Evolutionary conservation across 306 rosid species (phyloP), one percentile per base, ranked within the genome.

Genomic region (Rosa persica): DNA sequence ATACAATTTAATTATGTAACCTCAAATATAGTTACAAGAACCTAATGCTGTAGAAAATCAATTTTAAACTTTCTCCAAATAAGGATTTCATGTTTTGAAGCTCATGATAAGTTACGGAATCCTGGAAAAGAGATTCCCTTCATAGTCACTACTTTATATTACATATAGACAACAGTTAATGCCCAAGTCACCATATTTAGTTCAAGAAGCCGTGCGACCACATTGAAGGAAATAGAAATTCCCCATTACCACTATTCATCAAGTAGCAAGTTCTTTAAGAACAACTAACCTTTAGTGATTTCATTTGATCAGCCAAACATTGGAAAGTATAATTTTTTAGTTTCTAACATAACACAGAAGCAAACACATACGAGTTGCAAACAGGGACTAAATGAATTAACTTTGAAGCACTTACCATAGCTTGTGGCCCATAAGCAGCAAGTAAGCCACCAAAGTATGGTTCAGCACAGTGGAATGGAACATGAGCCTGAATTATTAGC

Each of bases 401-500:
- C 27, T 62, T 38, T 46, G 44, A 65, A 84, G 68, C 42, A 80
- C 82, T 67, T 54, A 90, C 93, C 79, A 75, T 82, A 52, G 83
- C 71, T 40, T 83, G 86, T 71, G 82, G 86, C 64, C 76, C 89
- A 85, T 76, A 90, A 25, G 84, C 75, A 83, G 85, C 80, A 44
- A 86, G 55, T 71, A 86, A 77, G 43, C 83, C 70, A 42, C 78
- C 82, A 51, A 79, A 85, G 81, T 77, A 80, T 70, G 88, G 91
- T 10, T 87, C 85, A 25, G 85, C 82, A 76, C 71, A 75, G 67
- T 77, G 85, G 81, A 83, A 79, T 20, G 92, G 85, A 77, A 81
- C 39, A 68, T 77, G 87, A 85, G 83, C 89, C 96, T 90, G 88
- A 79, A 87, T 82, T 67, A 42, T 25, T 74, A 79, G 74, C 72